These are phyloP conservation scores for Cladosporium sp. DNA, from an alignment of 2,329 filamentous ascomycete genomes.

Conservation along the genomic window DNA sequence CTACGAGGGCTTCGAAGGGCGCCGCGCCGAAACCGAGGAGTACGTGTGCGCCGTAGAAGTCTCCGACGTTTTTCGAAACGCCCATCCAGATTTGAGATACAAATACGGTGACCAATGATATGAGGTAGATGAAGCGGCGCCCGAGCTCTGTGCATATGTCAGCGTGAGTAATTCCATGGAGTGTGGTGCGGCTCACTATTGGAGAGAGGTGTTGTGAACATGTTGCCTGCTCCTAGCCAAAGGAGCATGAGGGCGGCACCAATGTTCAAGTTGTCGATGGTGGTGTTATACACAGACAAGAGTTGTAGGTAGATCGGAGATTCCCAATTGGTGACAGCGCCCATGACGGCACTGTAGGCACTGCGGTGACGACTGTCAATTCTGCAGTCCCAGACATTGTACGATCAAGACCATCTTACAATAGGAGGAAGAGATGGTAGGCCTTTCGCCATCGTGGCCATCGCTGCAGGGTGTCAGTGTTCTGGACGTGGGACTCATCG, in stretches of 20 bases:
- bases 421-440: constrained; percentile 23
- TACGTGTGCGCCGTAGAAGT: constrained; percentile 23
- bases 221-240: constrained; percentile 24
- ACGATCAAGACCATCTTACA: constrained; percentile 10
- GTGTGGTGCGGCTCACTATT: constrained; percentile 22
- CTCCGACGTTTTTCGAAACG: constrained; percentile 23
- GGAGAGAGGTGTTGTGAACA: constrained; percentile 24
- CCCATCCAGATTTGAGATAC: constrained; percentile 23
- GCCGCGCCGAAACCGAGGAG: constrained; percentile 23
- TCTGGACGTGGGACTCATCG: background rate
- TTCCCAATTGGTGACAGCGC: constrained; percentile 27
- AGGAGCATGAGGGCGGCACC: constrained; percentile 16
- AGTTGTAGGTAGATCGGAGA: constrained; percentile 27
- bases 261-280: constrained; percentile 24
- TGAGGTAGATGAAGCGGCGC: constrained; percentile 23
- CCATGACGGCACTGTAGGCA: constrained; percentile 24
- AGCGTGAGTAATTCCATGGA: background rate
- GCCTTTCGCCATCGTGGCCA: constrained; percentile 25
- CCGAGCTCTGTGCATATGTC: constrained; percentile 21
- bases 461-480: constrained; percentile 11
- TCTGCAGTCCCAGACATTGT: background rate
- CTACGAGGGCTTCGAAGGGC: constrained; percentile 51
- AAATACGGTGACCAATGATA: constrained; percentile 19
- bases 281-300: constrained; percentile 20
- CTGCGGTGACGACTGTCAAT: background rate